Conservation (phyloP, 169 alveolate genomes). For the Plasmodium ovale region DNA sequence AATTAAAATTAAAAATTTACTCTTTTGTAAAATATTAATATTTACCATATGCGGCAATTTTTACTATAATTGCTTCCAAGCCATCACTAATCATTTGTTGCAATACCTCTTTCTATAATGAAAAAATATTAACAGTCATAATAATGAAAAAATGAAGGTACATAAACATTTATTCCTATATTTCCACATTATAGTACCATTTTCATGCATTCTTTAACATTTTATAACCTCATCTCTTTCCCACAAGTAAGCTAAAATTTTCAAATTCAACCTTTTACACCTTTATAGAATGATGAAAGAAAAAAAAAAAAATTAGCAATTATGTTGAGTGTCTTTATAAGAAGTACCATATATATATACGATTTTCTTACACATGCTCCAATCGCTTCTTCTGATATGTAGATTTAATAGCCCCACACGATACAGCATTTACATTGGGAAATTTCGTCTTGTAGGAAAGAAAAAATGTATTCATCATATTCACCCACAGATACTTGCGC, state of each 20-base stretch:
- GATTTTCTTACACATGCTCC: slow-evolving; percentile 93
- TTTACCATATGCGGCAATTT: slow-evolving; percentile 89
- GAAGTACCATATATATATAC: neutral
- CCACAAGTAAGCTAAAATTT: slow-evolving; percentile 82
- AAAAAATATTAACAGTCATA: slow-evolving; percentile 88
- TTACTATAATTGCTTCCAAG: slow-evolving; percentile 92
- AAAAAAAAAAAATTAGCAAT: neutral
- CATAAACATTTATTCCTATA: neutral
- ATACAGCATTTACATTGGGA: slow-evolving; percentile 66
- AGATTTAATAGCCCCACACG: slow-evolving; percentile 97
- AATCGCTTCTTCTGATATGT: slow-evolving; percentile 96
- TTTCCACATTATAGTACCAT: too few species aligned
- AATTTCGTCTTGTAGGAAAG: slow-evolving; percentile 35
- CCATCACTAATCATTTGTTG: slow-evolving; percentile 92
- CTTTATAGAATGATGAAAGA: slow-evolving; percentile 17
- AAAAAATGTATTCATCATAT: slow-evolving; percentile 16
- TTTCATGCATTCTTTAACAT: neutral
- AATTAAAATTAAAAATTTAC: too few species aligned
- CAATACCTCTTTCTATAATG: slow-evolving; percentile 90
- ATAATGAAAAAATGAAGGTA: slow-evolving; percentile 75
- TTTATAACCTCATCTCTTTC: slow-evolving; percentile 77
- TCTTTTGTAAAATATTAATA: neutral
- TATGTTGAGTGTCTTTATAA: neutral
- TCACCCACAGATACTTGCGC: too few species aligned
- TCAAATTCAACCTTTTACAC: slow-evolving; percentile 74